Evolutionary conservation across 225 moss, liverwort and hornwort genomes (phyloP).

Genomic region (Pleurozium schreberi): DNA sequence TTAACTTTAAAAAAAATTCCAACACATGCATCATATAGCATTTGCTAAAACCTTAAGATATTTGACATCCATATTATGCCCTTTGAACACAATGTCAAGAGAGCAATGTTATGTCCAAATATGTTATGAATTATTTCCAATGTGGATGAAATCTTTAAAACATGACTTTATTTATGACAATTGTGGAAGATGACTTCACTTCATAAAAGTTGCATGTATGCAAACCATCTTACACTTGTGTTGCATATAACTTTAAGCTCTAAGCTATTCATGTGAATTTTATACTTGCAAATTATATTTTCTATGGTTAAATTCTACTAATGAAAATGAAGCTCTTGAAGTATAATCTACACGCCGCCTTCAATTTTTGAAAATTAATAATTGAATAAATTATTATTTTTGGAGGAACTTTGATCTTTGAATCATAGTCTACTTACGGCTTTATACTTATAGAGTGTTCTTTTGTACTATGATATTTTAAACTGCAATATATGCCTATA

Average conservation of each 20-base stretch:
- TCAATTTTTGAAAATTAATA: background rate
- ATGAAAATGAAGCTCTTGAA: background rate
- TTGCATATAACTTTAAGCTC: no score
- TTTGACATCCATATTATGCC: no score
- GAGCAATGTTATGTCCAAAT: background rate
- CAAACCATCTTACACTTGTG: no score
- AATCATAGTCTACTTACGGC: background rate
- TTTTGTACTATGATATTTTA: background rate
- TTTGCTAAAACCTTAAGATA: no score
- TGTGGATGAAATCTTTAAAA: background rate
- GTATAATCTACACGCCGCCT: no score
- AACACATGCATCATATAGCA: background rate
- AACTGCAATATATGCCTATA: background rate
- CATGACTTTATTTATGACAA: background rate
- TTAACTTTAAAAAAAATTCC: no score
- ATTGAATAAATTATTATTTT: background rate
- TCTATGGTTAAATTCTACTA: background rate
- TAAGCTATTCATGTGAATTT: background rate
- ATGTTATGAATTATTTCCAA: background rate
- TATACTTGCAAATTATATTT: background rate
- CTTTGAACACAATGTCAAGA: background rate
- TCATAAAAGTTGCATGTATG: fast-evolving
- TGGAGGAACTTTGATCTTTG: background rate
- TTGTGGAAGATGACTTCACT: background rate
- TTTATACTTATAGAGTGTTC: no score